A percentile compares a stretch with the other conserved stretches of the same genome.
phyloP scores from a whole-genome alignment of 768 basidiomycete genomes.

The Agrocybe chaxingu region DNA sequence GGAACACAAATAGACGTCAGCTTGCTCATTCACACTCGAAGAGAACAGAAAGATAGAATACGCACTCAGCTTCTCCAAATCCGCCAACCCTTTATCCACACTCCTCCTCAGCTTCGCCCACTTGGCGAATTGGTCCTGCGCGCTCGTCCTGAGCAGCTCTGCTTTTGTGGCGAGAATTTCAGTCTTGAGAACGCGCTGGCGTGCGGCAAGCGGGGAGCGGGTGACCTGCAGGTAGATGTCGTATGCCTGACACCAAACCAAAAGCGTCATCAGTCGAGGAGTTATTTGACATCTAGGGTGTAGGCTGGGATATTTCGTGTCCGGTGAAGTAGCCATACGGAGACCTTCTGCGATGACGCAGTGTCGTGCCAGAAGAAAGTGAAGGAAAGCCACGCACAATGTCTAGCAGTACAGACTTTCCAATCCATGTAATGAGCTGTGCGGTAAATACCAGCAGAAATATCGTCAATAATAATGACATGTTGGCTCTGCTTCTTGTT shows the following conservation, averaged over 20 bases:
- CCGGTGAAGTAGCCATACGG: neutral
- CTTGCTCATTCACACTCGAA: slow-evolving; percentile 1
- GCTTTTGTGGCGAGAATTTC: slow-evolving; percentile 79
- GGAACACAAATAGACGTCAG: neutral
- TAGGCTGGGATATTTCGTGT: neutral
- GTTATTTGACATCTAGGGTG: neutral
- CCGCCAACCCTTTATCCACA: slow-evolving; percentile 87
- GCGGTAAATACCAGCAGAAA: slow-evolving; percentile 80
- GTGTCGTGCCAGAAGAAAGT: neutral
- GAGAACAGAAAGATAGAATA: slow-evolving; percentile 12
- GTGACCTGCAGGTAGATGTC: slow-evolving; percentile 65
- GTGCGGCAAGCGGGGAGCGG: slow-evolving; percentile 47
- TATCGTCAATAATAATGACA: slow-evolving; percentile 81
- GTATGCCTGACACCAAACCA: slow-evolving; percentile 54
- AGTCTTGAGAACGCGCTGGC: slow-evolving; percentile 72
- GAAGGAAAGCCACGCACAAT: slow-evolving; percentile 48
- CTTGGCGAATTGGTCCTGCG: slow-evolving; percentile 97
- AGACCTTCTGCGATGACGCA: neutral
- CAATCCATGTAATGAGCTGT: slow-evolving; percentile 86
- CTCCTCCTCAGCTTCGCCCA: slow-evolving; percentile 93
- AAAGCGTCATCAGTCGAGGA: neutral
- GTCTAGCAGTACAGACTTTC: slow-evolving; percentile 79
- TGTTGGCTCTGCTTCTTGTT: slow-evolving; percentile 22
- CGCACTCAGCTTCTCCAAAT: slow-evolving; percentile 91
- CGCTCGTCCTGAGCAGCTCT: slow-evolving; percentile 85